phyloP scores from a whole-genome alignment of 768 basidiomycete genomes.

The Suillus occidentalis region DNA sequence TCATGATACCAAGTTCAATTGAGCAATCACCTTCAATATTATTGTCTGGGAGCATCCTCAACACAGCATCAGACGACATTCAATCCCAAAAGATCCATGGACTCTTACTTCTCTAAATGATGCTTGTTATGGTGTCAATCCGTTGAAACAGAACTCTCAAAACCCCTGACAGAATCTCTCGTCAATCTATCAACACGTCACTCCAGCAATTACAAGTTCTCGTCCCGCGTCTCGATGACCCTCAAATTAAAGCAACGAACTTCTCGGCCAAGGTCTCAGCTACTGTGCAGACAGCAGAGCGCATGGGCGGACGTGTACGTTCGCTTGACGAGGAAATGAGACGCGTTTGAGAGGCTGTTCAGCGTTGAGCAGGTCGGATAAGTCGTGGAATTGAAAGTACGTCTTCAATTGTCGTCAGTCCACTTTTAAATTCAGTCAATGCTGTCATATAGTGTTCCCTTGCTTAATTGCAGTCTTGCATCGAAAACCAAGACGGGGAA shows the following conservation, averaged over 20 bases:
- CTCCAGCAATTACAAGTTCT: constrained; percentile 62
- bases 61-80: constrained; percentile 1
- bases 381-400: constrained; percentile 93
- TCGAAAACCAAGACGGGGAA: constrained; percentile 92
- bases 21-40: too few relatives aligned
- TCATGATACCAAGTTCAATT: too few relatives aligned
- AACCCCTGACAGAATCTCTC: too few relatives aligned
- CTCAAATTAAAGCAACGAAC: constrained; percentile 54
- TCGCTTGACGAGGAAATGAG: constrained; percentile 92
- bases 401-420: constrained; percentile 25
- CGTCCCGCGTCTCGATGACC: constrained; percentile 59
- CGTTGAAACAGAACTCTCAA: constrained; percentile 75
- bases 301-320: constrained; percentile 87
- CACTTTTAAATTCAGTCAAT: constrained; percentile 28
- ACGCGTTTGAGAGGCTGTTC: constrained; percentile 84
- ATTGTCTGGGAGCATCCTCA: constrained; percentile 15
- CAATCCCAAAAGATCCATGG: constrained; percentile 24
- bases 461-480: constrained; percentile 52
- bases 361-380: constrained; percentile 90
- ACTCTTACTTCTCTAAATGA: constrained; percentile 54
- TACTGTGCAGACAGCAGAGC: constrained; percentile 79
- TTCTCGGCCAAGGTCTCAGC: constrained; percentile 59
- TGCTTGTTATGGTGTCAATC: constrained; percentile 73
- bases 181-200: constrained; percentile 63
- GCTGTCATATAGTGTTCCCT: constrained; percentile 60